A percentile compares a stretch with the other conserved stretches of the same genome.
Evolutionary conservation across 2,329 filamentous ascomycete genomes (phyloP).

Genomic region (Ophiosphaerella korrae): DNA sequence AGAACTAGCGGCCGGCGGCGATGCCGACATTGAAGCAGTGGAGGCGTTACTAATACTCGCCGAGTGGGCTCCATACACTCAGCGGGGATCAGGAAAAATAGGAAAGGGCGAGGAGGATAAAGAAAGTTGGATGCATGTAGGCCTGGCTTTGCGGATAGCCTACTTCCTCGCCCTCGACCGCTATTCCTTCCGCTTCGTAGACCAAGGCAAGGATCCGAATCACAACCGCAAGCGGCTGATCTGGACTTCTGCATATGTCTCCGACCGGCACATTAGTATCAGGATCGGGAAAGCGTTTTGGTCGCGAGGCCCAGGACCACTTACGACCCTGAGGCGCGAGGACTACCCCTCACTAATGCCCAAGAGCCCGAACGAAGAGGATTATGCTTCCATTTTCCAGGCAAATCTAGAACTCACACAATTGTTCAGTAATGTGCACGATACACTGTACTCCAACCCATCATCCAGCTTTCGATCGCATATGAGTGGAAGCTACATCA

Average conservation of each 20-base stretch:
- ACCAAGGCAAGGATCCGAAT: conserved; percentile 62
- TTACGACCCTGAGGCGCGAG: conserved; percentile 66
- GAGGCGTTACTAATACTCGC: conserved; percentile 72
- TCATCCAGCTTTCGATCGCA: conserved; percentile 72
- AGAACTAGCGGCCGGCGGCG: conserved; percentile 67
- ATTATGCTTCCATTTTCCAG: conserved; percentile 71
- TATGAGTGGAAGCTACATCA: conserved; percentile 72
- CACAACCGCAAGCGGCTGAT: conserved; percentile 69
- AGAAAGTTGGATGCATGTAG: conserved; percentile 78
- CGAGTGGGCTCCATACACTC: conserved; percentile 73
- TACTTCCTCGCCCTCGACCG: conserved; percentile 73
- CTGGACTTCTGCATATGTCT: conserved; percentile 62
- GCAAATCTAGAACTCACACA: conserved; percentile 74
- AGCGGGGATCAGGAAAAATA: conserved; percentile 65
- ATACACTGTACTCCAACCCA: conserved; percentile 73
- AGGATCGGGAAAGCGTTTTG: conserved; percentile 75
- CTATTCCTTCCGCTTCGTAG: conserved; percentile 67
- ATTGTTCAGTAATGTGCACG: conserved; percentile 74
- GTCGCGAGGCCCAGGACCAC: conserved; percentile 71
- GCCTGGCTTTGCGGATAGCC: conserved; percentile 69
- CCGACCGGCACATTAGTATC: conserved; percentile 63
- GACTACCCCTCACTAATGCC: conserved; percentile 71
- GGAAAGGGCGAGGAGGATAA: conserved; percentile 75
- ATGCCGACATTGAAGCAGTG: conserved; percentile 71
- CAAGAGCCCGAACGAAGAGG: conserved; percentile 63